A percentile compares a stretch with the other conserved stretches of the same genome.
phyloP scores from a whole-genome alignment of 805 yeast genomes.

The Candida fluviatilis region DNA sequence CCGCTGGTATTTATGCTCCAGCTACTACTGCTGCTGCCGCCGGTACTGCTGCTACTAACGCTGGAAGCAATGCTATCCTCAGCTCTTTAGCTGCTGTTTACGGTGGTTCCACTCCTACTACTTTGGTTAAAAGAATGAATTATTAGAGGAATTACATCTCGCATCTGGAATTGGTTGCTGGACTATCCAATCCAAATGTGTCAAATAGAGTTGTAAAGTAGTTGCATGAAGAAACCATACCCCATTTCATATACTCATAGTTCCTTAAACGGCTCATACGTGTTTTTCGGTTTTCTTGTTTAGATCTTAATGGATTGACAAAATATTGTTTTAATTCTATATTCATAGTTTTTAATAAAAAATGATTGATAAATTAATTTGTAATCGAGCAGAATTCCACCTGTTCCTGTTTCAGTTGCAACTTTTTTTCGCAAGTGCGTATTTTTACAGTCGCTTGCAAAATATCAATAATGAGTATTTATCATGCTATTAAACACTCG shows the following conservation, averaged over 20 bases:
- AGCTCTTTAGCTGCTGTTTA: not conserved
- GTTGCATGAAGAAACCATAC: not conserved
- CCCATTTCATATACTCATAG: not conserved
- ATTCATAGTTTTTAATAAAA: too few relatives aligned
- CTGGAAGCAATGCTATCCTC: conserved; percentile 8
- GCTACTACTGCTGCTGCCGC: conserved; percentile 9
- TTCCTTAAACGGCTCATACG: not conserved
- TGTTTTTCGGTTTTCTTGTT: not conserved
- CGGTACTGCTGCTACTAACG: conserved; percentile 6
- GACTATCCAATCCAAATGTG: not conserved
- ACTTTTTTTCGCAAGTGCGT: not conserved
- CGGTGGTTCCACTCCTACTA: conserved; percentile 14
- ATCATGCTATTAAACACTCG: too few relatives aligned
- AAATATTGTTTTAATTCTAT: too few relatives aligned
- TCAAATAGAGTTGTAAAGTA: not conserved
- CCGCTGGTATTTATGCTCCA: conserved; percentile 8
- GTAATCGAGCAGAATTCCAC: not conserved
- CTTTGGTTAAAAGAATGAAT: conserved; percentile 9
- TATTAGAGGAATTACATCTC: not conserved
- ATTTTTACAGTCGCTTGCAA: too few relatives aligned
- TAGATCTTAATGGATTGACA: too few relatives aligned
- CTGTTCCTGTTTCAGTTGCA: not conserved
- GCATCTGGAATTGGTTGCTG: not conserved
- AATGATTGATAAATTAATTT: not conserved
- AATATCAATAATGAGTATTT: too few relatives aligned